These are phyloP conservation scores for Talaromyces funiculosus DNA, from an alignment of 2,329 filamentous ascomycete species.

Conservation along the genomic window DNA sequence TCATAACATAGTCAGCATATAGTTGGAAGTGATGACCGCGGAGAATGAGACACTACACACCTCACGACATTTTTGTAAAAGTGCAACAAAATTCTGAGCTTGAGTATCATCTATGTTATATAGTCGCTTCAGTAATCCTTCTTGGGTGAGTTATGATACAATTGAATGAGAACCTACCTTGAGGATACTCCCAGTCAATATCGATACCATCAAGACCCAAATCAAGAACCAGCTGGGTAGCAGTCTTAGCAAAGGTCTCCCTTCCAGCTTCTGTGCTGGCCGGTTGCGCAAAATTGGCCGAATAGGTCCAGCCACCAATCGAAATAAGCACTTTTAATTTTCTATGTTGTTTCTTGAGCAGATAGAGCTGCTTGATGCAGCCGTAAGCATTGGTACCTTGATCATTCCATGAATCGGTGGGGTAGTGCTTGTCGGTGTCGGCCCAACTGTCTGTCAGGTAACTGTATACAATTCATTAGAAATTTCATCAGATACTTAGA, in stretches of 20 bases:
- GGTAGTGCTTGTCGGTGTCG: slow-evolving; percentile 64
- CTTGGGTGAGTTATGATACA: neutral
- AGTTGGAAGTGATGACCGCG: slow-evolving; percentile 1
- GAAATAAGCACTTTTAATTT: slow-evolving; percentile 74
- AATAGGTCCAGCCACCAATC: slow-evolving; percentile 76
- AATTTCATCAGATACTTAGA: neutral
- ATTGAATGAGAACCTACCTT: neutral
- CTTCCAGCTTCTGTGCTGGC: slow-evolving; percentile 59
- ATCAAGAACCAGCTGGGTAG: slow-evolving; percentile 70
- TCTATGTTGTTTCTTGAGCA: slow-evolving; percentile 69
- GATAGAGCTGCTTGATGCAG: slow-evolving; percentile 68
- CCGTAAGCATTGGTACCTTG: slow-evolving; percentile 69
- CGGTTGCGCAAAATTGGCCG: slow-evolving; percentile 68
- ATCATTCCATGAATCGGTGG: slow-evolving; percentile 62
- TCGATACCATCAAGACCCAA: slow-evolving; percentile 60
- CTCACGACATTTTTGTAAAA: slow-evolving; percentile 39
- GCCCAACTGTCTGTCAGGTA: slow-evolving; percentile 62
- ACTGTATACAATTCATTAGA: slow-evolving; percentile 18
- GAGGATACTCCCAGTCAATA: slow-evolving; percentile 8
- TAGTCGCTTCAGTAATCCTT: slow-evolving; percentile 2
- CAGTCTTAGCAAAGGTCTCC: slow-evolving; percentile 61
- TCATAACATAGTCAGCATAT: neutral
- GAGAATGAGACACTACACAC: slow-evolving; percentile 23
- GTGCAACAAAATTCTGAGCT: slow-evolving; percentile 38
- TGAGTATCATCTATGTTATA: slow-evolving; percentile 32